These are phyloP conservation scores for Xylaria longipes DNA, from an alignment of 495 filamentous ascomycete genomes.

Conservation along the genomic window DNA sequence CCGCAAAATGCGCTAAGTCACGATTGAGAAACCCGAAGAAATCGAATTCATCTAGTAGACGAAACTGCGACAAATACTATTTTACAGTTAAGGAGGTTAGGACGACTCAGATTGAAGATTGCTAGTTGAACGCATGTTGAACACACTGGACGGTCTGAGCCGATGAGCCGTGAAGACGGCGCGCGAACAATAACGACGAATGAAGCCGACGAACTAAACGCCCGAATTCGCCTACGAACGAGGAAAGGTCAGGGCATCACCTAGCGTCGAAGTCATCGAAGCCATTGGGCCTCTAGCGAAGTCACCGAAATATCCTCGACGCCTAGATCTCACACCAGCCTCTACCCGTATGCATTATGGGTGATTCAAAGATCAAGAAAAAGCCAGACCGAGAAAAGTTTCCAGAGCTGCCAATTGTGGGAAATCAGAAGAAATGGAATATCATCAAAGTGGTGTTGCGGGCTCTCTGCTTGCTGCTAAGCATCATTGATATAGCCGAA, in stretches of 20 bases:
- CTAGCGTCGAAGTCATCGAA: neutral
- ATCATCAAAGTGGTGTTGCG: constrained; percentile 22
- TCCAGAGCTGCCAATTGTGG: constrained; percentile 5
- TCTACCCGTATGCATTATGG: constrained; percentile 13
- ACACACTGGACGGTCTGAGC: neutral
- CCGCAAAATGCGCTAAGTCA: neutral
- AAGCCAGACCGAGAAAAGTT: neutral
- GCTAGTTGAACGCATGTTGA: neutral
- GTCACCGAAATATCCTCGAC: neutral
- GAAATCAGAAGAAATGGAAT: constrained; percentile 23
- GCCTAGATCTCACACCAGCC: neutral
- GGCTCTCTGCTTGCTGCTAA: constrained; percentile 8
- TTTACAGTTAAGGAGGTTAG: neutral
- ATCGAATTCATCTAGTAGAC: neutral
- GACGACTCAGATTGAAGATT: neutral
- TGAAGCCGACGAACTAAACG: constrained; percentile 2
- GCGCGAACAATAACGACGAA: constrained; percentile 3
- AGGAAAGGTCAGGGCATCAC: neutral
- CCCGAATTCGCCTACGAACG: neutral
- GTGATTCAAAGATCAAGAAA: neutral
- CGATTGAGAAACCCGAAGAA: neutral
- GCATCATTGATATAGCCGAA: constrained; percentile 3
- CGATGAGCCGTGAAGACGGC: constrained; percentile 25
- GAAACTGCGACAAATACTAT: neutral
- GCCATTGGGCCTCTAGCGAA: neutral